Base-by-base conservation (phyloP, 2,329 filamentous ascomycete genomes). In the Fusarium pseudoanthophilum region DNA sequence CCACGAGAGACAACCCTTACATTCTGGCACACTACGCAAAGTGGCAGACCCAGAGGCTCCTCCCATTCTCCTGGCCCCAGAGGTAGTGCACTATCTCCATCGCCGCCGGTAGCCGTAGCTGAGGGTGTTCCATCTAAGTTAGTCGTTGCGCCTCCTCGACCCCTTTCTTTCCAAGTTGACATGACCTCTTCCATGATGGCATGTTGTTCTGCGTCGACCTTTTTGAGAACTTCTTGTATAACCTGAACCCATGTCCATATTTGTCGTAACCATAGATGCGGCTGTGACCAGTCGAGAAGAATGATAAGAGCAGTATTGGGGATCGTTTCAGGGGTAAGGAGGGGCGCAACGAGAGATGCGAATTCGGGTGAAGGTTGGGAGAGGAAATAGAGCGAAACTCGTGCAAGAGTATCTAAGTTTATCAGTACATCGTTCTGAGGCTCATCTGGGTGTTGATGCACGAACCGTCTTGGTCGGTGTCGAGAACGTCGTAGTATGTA, bases 11-110 rank as follows among this genome's bases (percentile, higher is more conserved):
- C 32, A 21, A 9, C 13, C 82, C 90, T 83, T 82, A 95, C 95
- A 80, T 97, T 96, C 82, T 98, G 95, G 80, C 95, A 97, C n/a
- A 98, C 95, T 14, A 99, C 93, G 79, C 94, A 97, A 42, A 99
- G 85, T 0, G 95, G 94, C 62, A 99, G 83, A 0, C 95, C 95
- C 14, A 98, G 84, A 10, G 92, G 93, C 78, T 97, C 95, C 72
- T 97, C 94, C 94, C 95, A 98, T 83, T 98, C 95, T 61, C 95
- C 95, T 2, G 93, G 93, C 0, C 95, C 95, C 4, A 95, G 83
- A 2, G 95, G 95, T 71, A 97, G 86, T 51, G 91, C 89, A 32
- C 92, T 89, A 67, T 93, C 91, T 8, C 88, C 89, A 65, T 93
- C 92, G 36, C 86, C 85, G 16, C 74, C 77, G 26, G 81, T 77